Evolutionary conservation across 495 filamentous ascomycete species (phyloP).

Genomic region (Niebla homalea): DNA sequence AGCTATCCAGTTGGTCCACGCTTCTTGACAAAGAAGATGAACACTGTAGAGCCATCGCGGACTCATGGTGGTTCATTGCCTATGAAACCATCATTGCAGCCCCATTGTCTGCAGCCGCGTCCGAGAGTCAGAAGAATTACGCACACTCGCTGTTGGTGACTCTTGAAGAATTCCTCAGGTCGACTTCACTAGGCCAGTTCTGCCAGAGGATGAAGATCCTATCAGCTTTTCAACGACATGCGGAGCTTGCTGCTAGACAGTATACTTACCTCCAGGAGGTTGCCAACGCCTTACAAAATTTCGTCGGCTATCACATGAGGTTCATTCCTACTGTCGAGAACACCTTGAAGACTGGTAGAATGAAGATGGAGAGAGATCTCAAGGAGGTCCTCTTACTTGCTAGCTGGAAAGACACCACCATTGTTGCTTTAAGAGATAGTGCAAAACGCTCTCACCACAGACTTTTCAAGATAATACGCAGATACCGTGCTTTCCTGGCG

Average conservation of each 20-base stretch:
- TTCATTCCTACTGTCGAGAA: conserved; percentile 54
- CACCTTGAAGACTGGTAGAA: conserved; percentile 46
- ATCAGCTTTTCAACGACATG: conserved; percentile 52
- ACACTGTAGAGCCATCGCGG: conserved; percentile 59
- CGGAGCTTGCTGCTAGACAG: conserved; percentile 38
- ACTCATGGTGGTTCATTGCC: conserved; percentile 92
- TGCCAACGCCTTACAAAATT: conserved; percentile 59
- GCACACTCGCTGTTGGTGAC: conserved; percentile 52
- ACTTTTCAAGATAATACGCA: conserved; percentile 78
- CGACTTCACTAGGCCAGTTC: conserved; percentile 70
- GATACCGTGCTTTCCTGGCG: conserved; percentile 65
- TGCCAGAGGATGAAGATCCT: conserved; percentile 56
- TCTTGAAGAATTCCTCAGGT: conserved; percentile 60
- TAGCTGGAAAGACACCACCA: conserved; percentile 95
- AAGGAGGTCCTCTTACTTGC: conserved; percentile 76
- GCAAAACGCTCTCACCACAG: conserved; percentile 82
- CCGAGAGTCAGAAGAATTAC: conserved; percentile 46
- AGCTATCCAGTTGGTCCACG: conserved; percentile 80
- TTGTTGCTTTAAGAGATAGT: conserved; percentile 74
- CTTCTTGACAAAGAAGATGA: conserved; percentile 76
- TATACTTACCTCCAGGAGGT: conserved; percentile 34
- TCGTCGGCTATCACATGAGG: conserved; percentile 55
- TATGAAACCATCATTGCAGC: conserved; percentile 76
- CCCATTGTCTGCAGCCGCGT: conserved; percentile 45
- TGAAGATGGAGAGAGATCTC: conserved; percentile 67